phyloP scores from a whole-genome alignment of 257 asterid genomes.

The Nicotiana undulata region DNA sequence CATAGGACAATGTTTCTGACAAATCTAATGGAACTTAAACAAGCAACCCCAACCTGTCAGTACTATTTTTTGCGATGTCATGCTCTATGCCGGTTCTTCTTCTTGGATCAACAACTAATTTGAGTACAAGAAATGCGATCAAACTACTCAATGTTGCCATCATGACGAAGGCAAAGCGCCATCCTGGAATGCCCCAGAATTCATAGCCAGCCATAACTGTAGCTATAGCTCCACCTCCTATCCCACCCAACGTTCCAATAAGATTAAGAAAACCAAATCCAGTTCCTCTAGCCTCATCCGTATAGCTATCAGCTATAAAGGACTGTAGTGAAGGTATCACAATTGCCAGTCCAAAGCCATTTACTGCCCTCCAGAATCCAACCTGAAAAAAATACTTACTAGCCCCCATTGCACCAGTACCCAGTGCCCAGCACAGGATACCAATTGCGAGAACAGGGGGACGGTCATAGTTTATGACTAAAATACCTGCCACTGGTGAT shows the following conservation, averaged over 20 bases:
- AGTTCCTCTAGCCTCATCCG: slow-evolving; percentile 73
- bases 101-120: slow-evolving; percentile 77
- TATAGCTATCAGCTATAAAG: slow-evolving; percentile 86
- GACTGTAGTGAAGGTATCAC: slow-evolving; percentile 96
- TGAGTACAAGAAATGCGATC: slow-evolving; percentile 66
- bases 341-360: slow-evolving; percentile 89
- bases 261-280: slow-evolving; percentile 87
- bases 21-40: background rate
- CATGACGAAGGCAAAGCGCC: slow-evolving; percentile 74
- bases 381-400: slow-evolving; percentile 78
- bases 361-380: slow-evolving; percentile 85
- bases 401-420: slow-evolving; percentile 87
- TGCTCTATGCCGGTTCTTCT: slow-evolving; percentile 19
- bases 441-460: slow-evolving; percentile 88
- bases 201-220: slow-evolving; percentile 83
- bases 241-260: slow-evolving; percentile 88
- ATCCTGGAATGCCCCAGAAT: slow-evolving; percentile 85
- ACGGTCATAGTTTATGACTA: slow-evolving; percentile 81
- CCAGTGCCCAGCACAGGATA: slow-evolving; percentile 87
- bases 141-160: slow-evolving; percentile 77
- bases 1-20: background rate
- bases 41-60: slow-evolving; percentile 41
- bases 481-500: slow-evolving; percentile 84
- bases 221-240: slow-evolving; percentile 97
- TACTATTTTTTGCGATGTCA: slow-evolving; percentile 24